phyloP scores from a whole-genome alignment of 2,329 filamentous ascomycete genomes.

The Arthrocladium fulminans region DNA sequence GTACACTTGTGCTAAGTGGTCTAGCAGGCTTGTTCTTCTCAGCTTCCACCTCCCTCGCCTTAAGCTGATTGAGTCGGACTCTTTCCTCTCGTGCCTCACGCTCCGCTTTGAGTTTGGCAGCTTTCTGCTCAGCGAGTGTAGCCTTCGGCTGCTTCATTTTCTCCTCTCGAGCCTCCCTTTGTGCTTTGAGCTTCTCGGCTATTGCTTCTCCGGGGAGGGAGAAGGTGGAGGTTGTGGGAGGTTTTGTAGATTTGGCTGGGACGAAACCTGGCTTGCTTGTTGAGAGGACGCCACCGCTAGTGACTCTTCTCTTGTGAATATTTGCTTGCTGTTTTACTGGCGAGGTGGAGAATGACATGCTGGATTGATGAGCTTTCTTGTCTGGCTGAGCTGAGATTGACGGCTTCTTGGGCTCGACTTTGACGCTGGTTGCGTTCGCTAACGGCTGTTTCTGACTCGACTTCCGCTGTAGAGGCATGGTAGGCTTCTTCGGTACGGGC shows the following conservation, averaged over 20 bases:
- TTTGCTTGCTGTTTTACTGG: constrained; percentile 17
- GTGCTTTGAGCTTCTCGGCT: constrained; percentile 45
- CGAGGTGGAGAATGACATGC: constrained; percentile 20
- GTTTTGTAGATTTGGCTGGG: constrained; percentile 43
- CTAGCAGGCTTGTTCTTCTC: neutral
- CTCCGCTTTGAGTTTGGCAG: constrained; percentile 23
- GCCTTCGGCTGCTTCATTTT: constrained; percentile 8
- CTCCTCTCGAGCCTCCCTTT: constrained; percentile 30
- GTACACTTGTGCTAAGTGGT: constrained; percentile 21
- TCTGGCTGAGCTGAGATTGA: neutral
- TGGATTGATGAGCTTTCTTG: constrained; percentile 14
- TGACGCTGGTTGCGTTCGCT: constrained; percentile 7
- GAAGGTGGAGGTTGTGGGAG: constrained; percentile 43
- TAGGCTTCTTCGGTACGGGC: neutral
- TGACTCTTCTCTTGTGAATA: constrained; percentile 37
- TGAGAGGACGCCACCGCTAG: constrained; percentile 24
- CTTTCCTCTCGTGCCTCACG: constrained; percentile 38
- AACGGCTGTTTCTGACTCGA: neutral
- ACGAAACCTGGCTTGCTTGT: constrained; percentile 42
- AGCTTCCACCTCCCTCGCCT: constrained; percentile 24
- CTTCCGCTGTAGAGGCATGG: neutral
- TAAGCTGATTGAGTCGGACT: constrained; percentile 27
- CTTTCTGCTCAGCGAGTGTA: constrained; percentile 4
- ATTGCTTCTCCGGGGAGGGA: constrained; percentile 46
- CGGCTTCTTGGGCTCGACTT: constrained; percentile 11